phyloP scores from a whole-genome alignment of 768 basidiomycete species.

The Thelephora ganbajun region DNA sequence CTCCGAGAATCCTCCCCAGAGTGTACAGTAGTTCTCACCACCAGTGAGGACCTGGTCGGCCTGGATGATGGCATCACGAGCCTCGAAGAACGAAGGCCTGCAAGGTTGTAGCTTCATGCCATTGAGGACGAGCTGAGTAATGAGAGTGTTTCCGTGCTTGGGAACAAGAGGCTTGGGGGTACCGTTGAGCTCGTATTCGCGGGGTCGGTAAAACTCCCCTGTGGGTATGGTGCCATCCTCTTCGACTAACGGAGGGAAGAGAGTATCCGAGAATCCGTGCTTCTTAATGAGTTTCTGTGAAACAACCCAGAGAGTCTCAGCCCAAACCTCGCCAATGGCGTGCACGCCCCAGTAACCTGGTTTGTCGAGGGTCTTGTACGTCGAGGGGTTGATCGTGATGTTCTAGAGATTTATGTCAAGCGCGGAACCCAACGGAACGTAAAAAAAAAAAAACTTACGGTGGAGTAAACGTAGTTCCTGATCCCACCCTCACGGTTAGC shows the following conservation, averaged over 20 bases:
- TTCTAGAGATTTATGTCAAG: conserved; percentile 21
- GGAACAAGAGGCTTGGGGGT: conserved; percentile 56
- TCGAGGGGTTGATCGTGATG: conserved; percentile 69
- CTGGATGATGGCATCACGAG: conserved; percentile 80
- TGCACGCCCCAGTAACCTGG: conserved; percentile 91
- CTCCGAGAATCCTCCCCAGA: conserved; percentile 78
- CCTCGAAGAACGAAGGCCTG: conserved; percentile 80
- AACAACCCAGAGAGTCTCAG: conserved; percentile 76
- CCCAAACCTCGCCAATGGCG: conserved; percentile 93
- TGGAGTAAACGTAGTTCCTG: conserved; percentile 78
- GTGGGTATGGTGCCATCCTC: conserved; percentile 49
- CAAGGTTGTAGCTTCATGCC: conserved; percentile 96
- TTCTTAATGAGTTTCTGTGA: conserved; percentile 62
- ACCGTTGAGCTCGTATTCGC: conserved; percentile 21
- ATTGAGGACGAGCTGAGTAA: conserved; percentile 72
- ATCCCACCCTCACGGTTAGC: conserved; percentile 67
- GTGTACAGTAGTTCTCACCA: conserved; percentile 80
- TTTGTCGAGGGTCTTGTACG: conserved; percentile 90
- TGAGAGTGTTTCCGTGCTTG: conserved; percentile 83
- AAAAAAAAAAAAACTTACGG: conserved; percentile 21
- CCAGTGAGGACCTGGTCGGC: conserved; percentile 84
- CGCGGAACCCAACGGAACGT: neutral
- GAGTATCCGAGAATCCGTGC: conserved; percentile 63
- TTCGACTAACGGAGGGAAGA: conserved; percentile 69
- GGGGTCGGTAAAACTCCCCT: conserved; percentile 62